Base-by-base conservation (phyloP, 176 grass and related monocot genomes). In the Zoysia japonica region DNA sequence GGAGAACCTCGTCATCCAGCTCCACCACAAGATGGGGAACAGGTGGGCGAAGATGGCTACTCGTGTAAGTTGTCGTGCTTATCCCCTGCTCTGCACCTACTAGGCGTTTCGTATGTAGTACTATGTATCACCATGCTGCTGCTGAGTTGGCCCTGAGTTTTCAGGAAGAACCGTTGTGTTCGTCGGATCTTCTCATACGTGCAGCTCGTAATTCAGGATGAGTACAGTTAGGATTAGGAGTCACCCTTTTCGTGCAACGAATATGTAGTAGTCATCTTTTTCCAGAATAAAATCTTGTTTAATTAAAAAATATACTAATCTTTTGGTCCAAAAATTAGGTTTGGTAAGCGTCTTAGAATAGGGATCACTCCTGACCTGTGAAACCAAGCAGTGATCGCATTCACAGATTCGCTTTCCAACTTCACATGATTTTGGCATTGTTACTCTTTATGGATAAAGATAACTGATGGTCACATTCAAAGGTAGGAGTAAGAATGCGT, bases 21-120 rank as follows among this genome's bases (percentile, higher is more conserved):
- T 97, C 60, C 94, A 97, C 81, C 76, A 82, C 46, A 87, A 80
- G 77, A 74, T 97, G n/a, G 91, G 94, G 17, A 97, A 93, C 79
- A 97, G 91, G 84, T 97, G 91, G 91, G 94, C 94, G 62, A 72
- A 87, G 84, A 93, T 97, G 87, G 91, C 87, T 67, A 76, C 88
- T 71, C 78, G 81, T 79, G 94, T 93, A 91, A 91, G 90, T 28
- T 0, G 28, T 28, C 28, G 28, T 28, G 28, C 28, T 28, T 28
- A 28, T 28, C 28, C 28, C 28, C 28, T 28, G 28, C 28, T 28
- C 28, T 28, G 28, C 28, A 0, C 28, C 28, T 28, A 0, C 28
- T 28, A 28, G 28, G 28, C 28, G 28, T 28, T 28, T 28, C 28
- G 28, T 28, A 28, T 28, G 28, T 28, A 28, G 28, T 28, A 28